Percentiles rank a stretch among this genome's conserved stretches.
phyloP scores from a whole-genome alignment of 2,329 filamentous ascomycete genomes.

The Aaosphaeria pasadenensis region DNA sequence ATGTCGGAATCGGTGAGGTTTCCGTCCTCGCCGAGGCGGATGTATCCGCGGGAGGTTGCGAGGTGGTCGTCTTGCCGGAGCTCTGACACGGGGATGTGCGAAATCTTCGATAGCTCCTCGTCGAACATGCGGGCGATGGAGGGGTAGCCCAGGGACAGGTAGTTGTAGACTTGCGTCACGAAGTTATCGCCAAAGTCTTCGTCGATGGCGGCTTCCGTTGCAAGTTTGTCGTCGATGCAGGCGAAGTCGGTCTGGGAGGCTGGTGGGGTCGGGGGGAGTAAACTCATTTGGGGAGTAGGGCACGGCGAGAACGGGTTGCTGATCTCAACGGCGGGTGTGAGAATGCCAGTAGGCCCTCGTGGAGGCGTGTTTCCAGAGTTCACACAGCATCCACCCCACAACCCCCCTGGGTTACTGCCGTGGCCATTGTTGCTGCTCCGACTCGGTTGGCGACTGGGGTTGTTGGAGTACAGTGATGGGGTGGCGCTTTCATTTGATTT shows the following conservation, averaged over 20 bases:
- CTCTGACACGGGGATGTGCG: constrained; percentile 64
- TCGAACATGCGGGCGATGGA: constrained; percentile 81
- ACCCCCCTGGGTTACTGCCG: constrained; percentile 63
- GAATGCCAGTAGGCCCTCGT: constrained; percentile 46
- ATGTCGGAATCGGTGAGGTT: constrained; percentile 51
- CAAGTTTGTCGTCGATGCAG: constrained; percentile 41
- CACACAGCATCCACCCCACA: constrained; percentile 75
- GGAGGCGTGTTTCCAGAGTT: constrained; percentile 39
- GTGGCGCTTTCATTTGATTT: constrained; percentile 23
- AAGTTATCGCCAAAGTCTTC: constrained; percentile 79
- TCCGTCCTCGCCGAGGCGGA: constrained; percentile 52
- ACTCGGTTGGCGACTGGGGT: constrained; percentile 49
- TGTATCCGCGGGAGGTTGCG: constrained; percentile 67
- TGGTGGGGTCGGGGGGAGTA: constrained; percentile 37
- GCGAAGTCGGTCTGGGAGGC: constrained; percentile 38
- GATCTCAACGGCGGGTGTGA: constrained; percentile 45
- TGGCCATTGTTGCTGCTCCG: constrained; percentile 26
- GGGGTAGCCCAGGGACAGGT: constrained; percentile 88
- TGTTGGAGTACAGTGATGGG: constrained; percentile 28
- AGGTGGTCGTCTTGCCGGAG: constrained; percentile 69
- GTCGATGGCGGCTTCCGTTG: constrained; percentile 47
- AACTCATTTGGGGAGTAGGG: constrained; percentile 29
- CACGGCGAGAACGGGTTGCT: constrained; percentile 42
- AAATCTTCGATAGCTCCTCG: constrained; percentile 79
- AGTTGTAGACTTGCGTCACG: constrained; percentile 96